phyloP scores from a whole-genome alignment of 2,329 filamentous ascomycete species.

The Davidsoniella eucalypti region DNA sequence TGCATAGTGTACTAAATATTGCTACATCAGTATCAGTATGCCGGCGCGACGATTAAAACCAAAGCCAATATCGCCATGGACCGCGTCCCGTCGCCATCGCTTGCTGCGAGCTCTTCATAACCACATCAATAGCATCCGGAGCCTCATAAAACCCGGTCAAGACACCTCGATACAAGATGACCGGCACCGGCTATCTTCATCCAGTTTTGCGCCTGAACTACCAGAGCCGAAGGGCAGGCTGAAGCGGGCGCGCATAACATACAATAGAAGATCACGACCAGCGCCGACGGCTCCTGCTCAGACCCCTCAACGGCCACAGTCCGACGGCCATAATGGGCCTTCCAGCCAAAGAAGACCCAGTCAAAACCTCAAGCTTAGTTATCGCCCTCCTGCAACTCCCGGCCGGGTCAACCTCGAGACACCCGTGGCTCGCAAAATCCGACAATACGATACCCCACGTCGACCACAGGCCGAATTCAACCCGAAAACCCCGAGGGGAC shows the following conservation, averaged over 20 bases:
- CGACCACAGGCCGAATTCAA: background rate
- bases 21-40: background rate
- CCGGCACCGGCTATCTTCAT: background rate
- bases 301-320: background rate
- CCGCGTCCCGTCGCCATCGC: slow-evolving; percentile 9
- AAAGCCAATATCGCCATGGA: slow-evolving; percentile 7
- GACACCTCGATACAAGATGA: background rate
- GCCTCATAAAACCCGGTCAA: too few relatives aligned
- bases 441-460: slow-evolving; percentile 11
- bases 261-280: background rate
- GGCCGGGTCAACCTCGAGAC: slow-evolving; percentile 18
- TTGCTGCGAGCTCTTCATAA: slow-evolving; percentile 8
- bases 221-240: background rate
- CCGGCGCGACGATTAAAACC: background rate
- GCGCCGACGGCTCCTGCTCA: background rate
- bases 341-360: background rate
- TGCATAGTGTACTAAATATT: background rate
- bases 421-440: slow-evolving; percentile 18
- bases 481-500: slow-evolving; percentile 1
- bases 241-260: slow-evolving; percentile 5
- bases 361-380: background rate
- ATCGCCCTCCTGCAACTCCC: slow-evolving; percentile 9
- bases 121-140: slow-evolving; percentile 5
- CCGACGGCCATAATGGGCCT: background rate
- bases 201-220: background rate